Conservation (phyloP, 73 alveolate species). For the Stentor coeruleus region DNA sequence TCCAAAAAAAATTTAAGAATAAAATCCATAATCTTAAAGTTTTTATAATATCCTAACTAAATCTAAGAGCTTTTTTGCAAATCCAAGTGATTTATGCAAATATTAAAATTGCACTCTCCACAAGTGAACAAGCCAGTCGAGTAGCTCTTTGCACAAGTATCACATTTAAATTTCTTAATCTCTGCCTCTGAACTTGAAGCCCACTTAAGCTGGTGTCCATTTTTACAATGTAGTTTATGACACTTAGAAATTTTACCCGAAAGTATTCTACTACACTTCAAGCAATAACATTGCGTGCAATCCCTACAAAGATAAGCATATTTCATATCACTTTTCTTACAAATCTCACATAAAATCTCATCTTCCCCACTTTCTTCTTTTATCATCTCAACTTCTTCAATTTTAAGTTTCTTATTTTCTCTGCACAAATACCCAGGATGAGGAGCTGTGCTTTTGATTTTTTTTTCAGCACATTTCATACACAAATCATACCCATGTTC, state of each 20-base stretch:
- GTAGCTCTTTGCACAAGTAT: too few relatives aligned
- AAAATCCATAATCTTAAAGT: too few relatives aligned
- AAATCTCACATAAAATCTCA: background rate
- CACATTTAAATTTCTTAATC: too few relatives aligned
- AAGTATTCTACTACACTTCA: background rate
- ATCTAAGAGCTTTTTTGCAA: too few relatives aligned
- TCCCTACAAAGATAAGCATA: background rate
- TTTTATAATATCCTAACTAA: too few relatives aligned
- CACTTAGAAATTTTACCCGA: background rate
- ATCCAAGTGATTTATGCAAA: too few relatives aligned
- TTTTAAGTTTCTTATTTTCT: background rate
- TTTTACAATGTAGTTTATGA: background rate
- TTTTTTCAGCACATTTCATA: background rate
- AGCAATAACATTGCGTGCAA: background rate
- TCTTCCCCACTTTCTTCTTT: background rate
- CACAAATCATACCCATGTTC: background rate
- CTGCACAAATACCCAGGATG: background rate
- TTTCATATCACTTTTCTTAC: background rate
- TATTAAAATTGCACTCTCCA: too few relatives aligned
- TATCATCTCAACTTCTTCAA: too few relatives aligned
- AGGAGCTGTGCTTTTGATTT: background rate
- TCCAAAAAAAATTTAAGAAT: too few relatives aligned
- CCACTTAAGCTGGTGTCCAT: background rate
- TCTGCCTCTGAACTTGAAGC: background rate
- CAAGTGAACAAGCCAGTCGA: too few relatives aligned